phyloP scores from a whole-genome alignment of 1,284 basidiomycete species.

The Macrocybe sp. region DNA sequence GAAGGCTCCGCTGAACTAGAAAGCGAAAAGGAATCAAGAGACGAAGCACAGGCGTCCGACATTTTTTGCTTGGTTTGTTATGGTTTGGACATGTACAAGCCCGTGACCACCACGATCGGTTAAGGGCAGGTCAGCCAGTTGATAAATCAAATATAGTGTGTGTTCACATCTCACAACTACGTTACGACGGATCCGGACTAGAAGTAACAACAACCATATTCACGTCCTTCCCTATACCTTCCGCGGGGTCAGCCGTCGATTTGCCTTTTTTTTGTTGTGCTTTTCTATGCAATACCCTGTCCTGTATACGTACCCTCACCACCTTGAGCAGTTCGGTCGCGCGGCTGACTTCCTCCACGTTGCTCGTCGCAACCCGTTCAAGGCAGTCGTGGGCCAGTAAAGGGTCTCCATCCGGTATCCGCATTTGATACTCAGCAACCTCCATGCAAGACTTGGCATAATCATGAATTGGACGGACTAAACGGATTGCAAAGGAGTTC shows the following conservation, averaged over 20 bases:
- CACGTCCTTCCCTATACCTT: conserved; percentile 1
- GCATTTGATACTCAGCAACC: conserved; percentile 74
- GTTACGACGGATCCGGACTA: not conserved
- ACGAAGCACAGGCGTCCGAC: conserved; percentile 43
- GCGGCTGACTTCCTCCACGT: conserved; percentile 66
- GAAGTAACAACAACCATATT: conserved; percentile 1
- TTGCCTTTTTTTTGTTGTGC: conserved; percentile 9
- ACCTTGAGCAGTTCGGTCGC: conserved; percentile 61
- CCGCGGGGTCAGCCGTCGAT: conserved; percentile 1
- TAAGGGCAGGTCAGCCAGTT: conserved; percentile 17
- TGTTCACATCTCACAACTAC: not conserved
- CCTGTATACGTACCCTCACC: conserved; percentile 36
- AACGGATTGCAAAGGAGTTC: conserved; percentile 4
- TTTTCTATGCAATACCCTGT: conserved; percentile 14
- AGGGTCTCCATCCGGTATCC: conserved; percentile 56
- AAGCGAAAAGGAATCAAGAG: conserved; percentile 17
- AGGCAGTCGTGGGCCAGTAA: conserved; percentile 62
- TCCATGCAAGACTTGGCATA: conserved; percentile 78
- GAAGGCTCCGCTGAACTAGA: no score
- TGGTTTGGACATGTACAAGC: conserved; percentile 39
- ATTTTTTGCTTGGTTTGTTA: conserved; percentile 53
- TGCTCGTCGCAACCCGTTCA: conserved; percentile 68
- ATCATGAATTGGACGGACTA: conserved; percentile 66
- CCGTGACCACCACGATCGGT: conserved; percentile 24
- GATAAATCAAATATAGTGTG: not conserved